Percentiles rank a stretch among this genome's conserved stretches.
phyloP scores from a whole-genome alignment of 2,329 filamentous ascomycete genomes.

The Aspergillus fumigatus region DNA sequence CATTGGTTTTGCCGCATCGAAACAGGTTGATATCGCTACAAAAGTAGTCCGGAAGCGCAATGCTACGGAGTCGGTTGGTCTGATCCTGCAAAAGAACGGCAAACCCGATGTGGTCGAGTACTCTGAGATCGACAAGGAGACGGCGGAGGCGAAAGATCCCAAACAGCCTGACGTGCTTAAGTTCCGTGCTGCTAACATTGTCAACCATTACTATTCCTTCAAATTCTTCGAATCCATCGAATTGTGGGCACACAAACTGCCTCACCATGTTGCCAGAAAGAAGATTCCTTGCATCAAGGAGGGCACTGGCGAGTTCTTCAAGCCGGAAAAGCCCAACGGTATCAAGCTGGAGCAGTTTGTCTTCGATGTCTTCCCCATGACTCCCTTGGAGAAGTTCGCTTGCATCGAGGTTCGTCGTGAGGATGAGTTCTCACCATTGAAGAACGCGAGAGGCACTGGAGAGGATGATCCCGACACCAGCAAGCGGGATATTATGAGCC shows the following conservation, averaged over 20 bases:
- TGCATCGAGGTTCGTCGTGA: conserved; percentile 94
- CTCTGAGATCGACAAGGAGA: conserved; percentile 86
- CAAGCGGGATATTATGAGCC: conserved; percentile 80
- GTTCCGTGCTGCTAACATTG: conserved; percentile 97
- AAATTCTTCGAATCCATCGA: conserved; percentile 87
- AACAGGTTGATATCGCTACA: conserved; percentile 90
- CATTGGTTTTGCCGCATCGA: conserved; percentile 84
- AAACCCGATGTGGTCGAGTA: conserved; percentile 98
- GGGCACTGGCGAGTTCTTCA: conserved; percentile 71
- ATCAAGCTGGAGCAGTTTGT: conserved; percentile 99
- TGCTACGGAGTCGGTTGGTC: conserved; percentile 89
- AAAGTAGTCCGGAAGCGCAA: conserved; percentile 99
- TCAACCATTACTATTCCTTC: conserved; percentile 99
- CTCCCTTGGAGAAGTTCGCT: conserved; percentile 82
- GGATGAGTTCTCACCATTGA: conserved; percentile 96
- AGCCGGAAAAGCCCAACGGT: conserved; percentile 92
- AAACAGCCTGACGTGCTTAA: conserved; percentile 78
- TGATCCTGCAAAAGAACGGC: conserved; percentile 93
- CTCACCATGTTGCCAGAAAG: conserved; percentile 95
- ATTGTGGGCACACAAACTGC: conserved; percentile 76
- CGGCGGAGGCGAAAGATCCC: conserved; percentile 82
- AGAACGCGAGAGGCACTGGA: conserved; percentile 80
- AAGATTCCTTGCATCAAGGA: conserved; percentile 89
- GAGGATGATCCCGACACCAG: conserved; percentile 95
- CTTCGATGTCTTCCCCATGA: conserved; percentile 93